Percentiles rank a stretch among this genome's conserved stretches.
These are phyloP conservation scores for Metarhizium anisopliae DNA, from an alignment of 2,329 filamentous ascomycete genomes.

Conservation along the genomic window DNA sequence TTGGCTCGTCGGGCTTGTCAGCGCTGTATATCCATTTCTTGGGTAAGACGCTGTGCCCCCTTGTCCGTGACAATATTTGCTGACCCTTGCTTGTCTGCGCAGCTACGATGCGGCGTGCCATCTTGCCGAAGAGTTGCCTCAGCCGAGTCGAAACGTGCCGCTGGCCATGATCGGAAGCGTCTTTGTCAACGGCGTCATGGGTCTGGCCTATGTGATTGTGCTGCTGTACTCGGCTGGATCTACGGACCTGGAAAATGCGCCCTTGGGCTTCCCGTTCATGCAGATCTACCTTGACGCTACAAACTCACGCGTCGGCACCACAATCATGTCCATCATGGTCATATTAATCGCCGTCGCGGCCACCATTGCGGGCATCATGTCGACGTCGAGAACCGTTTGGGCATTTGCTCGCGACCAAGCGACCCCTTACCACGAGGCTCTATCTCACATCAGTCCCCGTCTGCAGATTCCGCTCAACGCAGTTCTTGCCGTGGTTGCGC, in stretches of 20 bases:
- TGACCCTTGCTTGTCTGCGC: not conserved
- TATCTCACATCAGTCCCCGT: constrained; percentile 23
- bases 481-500: constrained; percentile 14
- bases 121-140: constrained; percentile 23
- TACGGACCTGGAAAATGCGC: constrained; percentile 26
- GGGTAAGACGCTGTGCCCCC: constrained; percentile 14
- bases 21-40: constrained; percentile 23
- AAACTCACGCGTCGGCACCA: constrained; percentile 14
- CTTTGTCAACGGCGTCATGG: constrained; percentile 34
- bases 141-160: constrained; percentile 23
- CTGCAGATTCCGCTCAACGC: constrained; percentile 25
- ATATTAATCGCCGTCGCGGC: constrained; percentile 19
- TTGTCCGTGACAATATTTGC: not conserved
- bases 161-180: constrained; percentile 25
- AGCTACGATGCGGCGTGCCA: constrained; percentile 27
- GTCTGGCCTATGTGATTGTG: constrained; percentile 31
- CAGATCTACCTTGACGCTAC: constrained; percentile 27
- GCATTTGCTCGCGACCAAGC: constrained; percentile 29
- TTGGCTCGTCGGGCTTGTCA: constrained; percentile 24
- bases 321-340: constrained; percentile 19
- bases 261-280: constrained; percentile 34
- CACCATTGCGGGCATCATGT: constrained; percentile 22
- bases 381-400: constrained; percentile 28
- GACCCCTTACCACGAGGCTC: constrained; percentile 24
- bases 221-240: constrained; percentile 35